Percentiles rank a stretch among this genome's conserved stretches.
Evolutionary conservation across 257 asterid species (phyloP).

Genomic region (Capsicum baccatum): DNA sequence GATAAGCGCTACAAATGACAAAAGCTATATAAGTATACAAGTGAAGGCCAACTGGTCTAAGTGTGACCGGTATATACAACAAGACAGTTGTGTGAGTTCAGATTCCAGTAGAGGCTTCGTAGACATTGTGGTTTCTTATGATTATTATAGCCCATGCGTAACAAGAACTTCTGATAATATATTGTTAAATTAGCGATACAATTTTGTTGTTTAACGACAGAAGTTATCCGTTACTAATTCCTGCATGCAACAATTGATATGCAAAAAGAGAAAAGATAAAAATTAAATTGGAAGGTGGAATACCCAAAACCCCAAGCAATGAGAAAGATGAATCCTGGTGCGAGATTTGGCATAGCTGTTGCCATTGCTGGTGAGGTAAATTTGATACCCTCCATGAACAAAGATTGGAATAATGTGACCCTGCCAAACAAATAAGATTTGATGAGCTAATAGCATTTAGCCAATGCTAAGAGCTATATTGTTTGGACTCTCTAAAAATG

Average conservation of each 20-base stretch:
- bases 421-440: slow-evolving; percentile 37
- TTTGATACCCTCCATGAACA: slow-evolving; percentile 75
- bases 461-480: no score
- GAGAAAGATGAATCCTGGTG: slow-evolving; percentile 84
- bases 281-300: neutral
- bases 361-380: slow-evolving; percentile 91
- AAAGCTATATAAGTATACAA: no score
- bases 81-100: no score
- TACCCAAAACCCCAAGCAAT: slow-evolving; percentile 85
- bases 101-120: no score
- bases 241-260: neutral
- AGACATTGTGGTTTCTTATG: no score
- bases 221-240: neutral
- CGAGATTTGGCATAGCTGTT: slow-evolving; percentile 96
- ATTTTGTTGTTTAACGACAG: neutral
- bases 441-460: neutral
- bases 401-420: slow-evolving; percentile 76
- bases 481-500: neutral
- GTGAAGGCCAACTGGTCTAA: no score
- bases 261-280: neutral
- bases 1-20: no score
- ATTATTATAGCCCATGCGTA: neutral
- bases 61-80: no score
- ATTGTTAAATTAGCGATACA: neutral
- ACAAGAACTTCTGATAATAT: neutral